Base-by-base conservation (phyloP, 2,329 filamentous ascomycete genomes). In the Alternaria angustiovoidea region DNA sequence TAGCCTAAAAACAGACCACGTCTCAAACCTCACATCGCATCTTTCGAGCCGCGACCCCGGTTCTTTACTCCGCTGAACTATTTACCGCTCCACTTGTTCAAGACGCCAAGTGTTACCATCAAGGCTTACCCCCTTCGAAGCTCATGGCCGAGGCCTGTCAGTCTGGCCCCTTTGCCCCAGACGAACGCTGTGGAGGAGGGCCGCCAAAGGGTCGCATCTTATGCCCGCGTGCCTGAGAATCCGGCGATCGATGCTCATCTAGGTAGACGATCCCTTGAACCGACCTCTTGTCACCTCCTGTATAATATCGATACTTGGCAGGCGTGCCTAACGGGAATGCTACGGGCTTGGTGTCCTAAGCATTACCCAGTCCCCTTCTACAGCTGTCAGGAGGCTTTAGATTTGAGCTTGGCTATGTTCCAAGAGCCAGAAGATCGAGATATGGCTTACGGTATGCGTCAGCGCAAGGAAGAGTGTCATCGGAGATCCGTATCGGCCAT, bases 71-170 rank as follows among this genome's bases (percentile, higher is more conserved):
- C 52, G 41, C 54, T 61, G 51, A 73, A 73, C 72, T 66, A 68
- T 71, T 62, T 58, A 20, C 47, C 36, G 22, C 63, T 64, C 67
- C 66, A 65, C 69, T 68, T 62, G 51, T 60, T 47, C 59, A 64
- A 72, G 58, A 76, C 72, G 51, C 61, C 47, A 59, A 65, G 61
- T 61, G 74, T 76, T 67, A 66, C 72, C 69, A 51, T 60, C 34
- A 55, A 75, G 66, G 74, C 74, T 76, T 78, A 57, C 65, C 39
- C 55, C 46, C 46, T 41, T 59, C 52, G 60, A 75, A 76, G 71
- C 72, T 73, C 66, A 63, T 65, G 61, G 70, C 65, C 69, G 38
- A 72, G 66, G 20, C 32, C 28, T 47, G 44, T 54, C 48, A 53
- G 58, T 58, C 54, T 69, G 60, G 61, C 57, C 57, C 41, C 43